Evolutionary conservation across 495 filamentous ascomycete genomes (phyloP), one percentile per base, ranked within the genome.

Genomic region (Platismatia glauca): DNA sequence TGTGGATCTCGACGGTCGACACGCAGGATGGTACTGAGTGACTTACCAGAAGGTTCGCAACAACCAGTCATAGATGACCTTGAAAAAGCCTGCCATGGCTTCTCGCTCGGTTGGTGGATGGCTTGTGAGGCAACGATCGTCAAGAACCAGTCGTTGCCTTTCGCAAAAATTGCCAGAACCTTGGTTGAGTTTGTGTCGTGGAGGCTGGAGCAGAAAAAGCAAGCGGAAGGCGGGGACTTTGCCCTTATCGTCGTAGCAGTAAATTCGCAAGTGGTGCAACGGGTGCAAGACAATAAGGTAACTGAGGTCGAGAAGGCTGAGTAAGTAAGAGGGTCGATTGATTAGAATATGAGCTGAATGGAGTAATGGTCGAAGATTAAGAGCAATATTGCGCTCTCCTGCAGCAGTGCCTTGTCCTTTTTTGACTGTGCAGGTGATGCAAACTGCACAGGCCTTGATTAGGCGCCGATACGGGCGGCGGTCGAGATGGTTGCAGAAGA

Each of bases 61-160:
- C 73, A 98, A 82, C 91, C 91, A 97, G 85, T 98, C 93, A 84
- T 97, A 98, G 75, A 98, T 88, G 77, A 83, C 83, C 64, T 88
- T 89, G 78, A 98, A 95, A 74, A 96, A 78, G 69, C 89, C 88
- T 62, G 89, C 87, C 89, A 92, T 95, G 76, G 61, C 57, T 55
- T 57, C 37, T 43, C 5, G n/a, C 11, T n/a, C 50, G 55, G 53
- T 50, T 41, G 55, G 20, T 62, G 60, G 50, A 43, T 69, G 39
- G 59, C 46, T 60, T 61, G 60, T 53, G 60, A 57, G 44, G 43
- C 53, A 35, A 43, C 41, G 59, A 55, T 37, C 24, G 39, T 57
- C 55, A 50, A 56, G 52, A 29, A 52, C 62, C 66, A 55, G 66
- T 67, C 58, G 61, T 66, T 64, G 62, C 52, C 43, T 20, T 41